These are phyloP conservation scores for Ophiocordyceps camponoti-leonardi DNA, from an alignment of 2,329 filamentous ascomycete genomes.

Conservation along the genomic window DNA sequence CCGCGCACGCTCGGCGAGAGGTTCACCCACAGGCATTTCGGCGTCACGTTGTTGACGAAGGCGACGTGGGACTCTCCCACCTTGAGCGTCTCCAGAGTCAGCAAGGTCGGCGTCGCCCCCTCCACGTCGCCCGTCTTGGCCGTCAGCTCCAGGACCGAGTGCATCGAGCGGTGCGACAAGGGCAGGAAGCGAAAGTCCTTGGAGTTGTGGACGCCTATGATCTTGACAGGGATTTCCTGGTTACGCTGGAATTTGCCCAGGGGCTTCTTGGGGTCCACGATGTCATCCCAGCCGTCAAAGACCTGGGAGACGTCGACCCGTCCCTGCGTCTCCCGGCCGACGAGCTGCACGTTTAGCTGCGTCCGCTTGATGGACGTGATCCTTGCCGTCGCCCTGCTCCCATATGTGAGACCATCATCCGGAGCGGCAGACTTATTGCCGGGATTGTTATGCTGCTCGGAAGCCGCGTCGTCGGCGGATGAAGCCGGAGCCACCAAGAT, in stretches of 20 bases:
- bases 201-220: slow-evolving; percentile 79
- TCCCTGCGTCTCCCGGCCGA: slow-evolving; percentile 59
- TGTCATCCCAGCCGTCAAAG: slow-evolving; percentile 78
- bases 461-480: slow-evolving; percentile 24
- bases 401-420: slow-evolving; percentile 57
- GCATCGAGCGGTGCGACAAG: slow-evolving; percentile 68
- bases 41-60: slow-evolving; percentile 78
- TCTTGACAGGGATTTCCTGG: slow-evolving; percentile 54
- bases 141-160: slow-evolving; percentile 75
- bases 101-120: slow-evolving; percentile 22
- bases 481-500: slow-evolving; percentile 41
- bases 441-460: slow-evolving; percentile 17
- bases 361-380: slow-evolving; percentile 78
- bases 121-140: slow-evolving; percentile 54
- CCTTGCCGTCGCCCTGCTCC: slow-evolving; percentile 57
- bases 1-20: slow-evolving; percentile 78
- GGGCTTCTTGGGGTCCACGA: slow-evolving; percentile 65
- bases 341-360: slow-evolving; percentile 78
- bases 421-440: slow-evolving; percentile 15
- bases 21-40: slow-evolving; percentile 77
- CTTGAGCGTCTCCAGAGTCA: slow-evolving; percentile 58
- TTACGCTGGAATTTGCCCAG: slow-evolving; percentile 55
- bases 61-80: slow-evolving; percentile 57
- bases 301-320: slow-evolving; percentile 82
- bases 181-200: slow-evolving; percentile 83